A percentile compares a stretch with the other conserved stretches of the same genome.
These are phyloP conservation scores for Ocimum tenuiflorum DNA, from an alignment of 257 asterid genomes.

Conservation along the genomic window DNA sequence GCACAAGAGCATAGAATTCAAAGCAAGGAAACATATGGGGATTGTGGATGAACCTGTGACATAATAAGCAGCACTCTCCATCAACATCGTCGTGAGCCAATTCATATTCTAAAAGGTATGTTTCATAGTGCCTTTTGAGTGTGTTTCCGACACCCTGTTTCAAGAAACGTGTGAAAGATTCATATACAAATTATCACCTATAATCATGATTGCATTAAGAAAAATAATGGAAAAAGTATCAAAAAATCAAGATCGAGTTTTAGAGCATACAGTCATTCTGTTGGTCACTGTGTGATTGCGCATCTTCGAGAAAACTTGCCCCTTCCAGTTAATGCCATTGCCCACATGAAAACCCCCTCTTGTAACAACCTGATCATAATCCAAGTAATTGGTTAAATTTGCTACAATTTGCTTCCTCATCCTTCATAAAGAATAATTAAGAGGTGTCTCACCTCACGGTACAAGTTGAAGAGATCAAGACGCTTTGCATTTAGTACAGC, in stretches of 20 bases:
- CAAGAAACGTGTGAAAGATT: neutral
- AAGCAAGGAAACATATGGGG: neutral
- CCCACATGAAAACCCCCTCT: conserved; percentile 98
- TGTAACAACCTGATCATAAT: conserved; percentile 65
- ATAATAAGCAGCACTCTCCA: conserved; percentile 96
- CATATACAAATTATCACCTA: neutral
- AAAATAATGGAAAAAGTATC: neutral
- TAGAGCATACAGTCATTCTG: conserved; percentile 74
- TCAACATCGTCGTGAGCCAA: conserved; percentile 98
- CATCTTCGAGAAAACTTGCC: conserved; percentile 99
- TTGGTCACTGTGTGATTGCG: conserved; percentile 93
- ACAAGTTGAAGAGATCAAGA: conserved; percentile 91
- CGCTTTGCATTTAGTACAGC: conserved; percentile 99
- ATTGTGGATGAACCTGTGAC: conserved; percentile 61
- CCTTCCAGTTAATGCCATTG: conserved; percentile 98
- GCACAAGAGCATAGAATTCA: too few species aligned
- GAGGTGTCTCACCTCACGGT: conserved; percentile 71
- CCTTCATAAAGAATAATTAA: neutral
- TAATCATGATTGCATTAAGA: neutral
- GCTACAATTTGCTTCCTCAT: neutral
- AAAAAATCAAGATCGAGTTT: neutral
- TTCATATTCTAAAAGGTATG: conserved; percentile 94
- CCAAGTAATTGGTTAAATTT: neutral
- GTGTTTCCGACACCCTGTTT: conserved; percentile 97
- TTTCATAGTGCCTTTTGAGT: conserved; percentile 91